Evolutionary conservation across 2,329 filamentous ascomycete genomes (phyloP).

Genomic region (Fusarium pseudocircinatum): DNA sequence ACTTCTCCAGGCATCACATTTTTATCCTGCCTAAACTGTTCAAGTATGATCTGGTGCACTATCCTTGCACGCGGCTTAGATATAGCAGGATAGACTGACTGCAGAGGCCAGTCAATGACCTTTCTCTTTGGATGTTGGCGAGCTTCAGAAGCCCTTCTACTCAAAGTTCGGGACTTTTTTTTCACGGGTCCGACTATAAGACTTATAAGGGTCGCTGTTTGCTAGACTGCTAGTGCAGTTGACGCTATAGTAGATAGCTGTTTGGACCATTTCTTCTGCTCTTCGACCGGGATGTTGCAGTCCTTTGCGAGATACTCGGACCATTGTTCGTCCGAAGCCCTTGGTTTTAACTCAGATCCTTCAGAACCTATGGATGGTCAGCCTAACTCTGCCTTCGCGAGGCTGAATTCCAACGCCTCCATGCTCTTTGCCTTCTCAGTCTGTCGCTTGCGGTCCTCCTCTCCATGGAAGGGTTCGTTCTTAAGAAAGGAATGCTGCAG

Average conservation of each 20-base stretch:
- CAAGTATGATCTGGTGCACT: too few relatives aligned
- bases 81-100: not conserved
- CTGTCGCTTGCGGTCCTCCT: not conserved
- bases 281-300: not conserved
- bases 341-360: fast-evolving
- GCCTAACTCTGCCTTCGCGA: too few relatives aligned
- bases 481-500: not conserved
- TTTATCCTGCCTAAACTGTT: not conserved
- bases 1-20: not conserved
- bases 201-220: too few relatives aligned
- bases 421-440: not conserved
- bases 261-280: not conserved
- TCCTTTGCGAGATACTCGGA: not conserved
- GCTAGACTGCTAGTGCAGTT: too few relatives aligned
- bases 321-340: not conserved
- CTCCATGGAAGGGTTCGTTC: not conserved
- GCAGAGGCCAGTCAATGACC: not conserved
- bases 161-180: too few relatives aligned
- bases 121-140: fast-evolving
- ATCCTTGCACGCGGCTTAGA: too few relatives aligned
- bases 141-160: not conserved
- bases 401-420: not conserved
- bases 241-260: not conserved
- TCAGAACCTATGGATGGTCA: too few relatives aligned
- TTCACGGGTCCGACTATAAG: too few relatives aligned